phyloP scores from a whole-genome alignment of 768 basidiomycete species.

The Xerocomellus amylosporus region DNA sequence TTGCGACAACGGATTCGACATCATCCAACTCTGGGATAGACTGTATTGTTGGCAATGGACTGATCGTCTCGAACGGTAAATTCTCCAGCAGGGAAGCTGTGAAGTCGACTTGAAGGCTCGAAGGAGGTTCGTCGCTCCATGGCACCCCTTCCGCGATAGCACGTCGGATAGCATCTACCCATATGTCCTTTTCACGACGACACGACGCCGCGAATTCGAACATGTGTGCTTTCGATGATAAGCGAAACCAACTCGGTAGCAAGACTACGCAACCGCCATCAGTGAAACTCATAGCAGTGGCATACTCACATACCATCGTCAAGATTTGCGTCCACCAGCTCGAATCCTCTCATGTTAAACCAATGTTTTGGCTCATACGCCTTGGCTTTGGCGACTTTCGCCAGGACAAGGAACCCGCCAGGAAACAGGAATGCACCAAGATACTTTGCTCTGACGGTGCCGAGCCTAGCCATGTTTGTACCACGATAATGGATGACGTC shows the following conservation, averaged over 20 bases:
- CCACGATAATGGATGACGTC: constrained; percentile 77
- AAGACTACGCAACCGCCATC: constrained; percentile 47
- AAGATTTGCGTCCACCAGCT: constrained; percentile 63
- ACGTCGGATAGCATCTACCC: constrained; percentile 68
- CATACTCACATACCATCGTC: constrained; percentile 66
- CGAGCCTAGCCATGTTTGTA: constrained; percentile 39
- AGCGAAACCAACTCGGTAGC: constrained; percentile 77
- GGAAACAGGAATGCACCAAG: constrained; percentile 86
- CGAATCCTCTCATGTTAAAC: constrained; percentile 75
- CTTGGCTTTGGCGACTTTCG: constrained; percentile 78
- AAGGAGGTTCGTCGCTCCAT: constrained; percentile 61
- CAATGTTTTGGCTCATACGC: constrained; percentile 87
- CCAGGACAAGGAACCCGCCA: constrained; percentile 82
- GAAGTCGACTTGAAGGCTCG: constrained; percentile 54
- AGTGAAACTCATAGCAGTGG: constrained; percentile 1
- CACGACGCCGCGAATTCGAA: constrained; percentile 89
- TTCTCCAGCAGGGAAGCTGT: constrained; percentile 37
- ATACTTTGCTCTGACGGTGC: constrained; percentile 76
- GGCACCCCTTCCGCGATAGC: constrained; percentile 41
- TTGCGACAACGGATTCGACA: constrained; percentile 6
- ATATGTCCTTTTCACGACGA: constrained; percentile 79
- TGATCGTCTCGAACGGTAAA: constrained; percentile 39
- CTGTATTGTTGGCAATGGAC: constrained; percentile 50
- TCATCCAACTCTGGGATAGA: constrained; percentile 51
- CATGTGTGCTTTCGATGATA: constrained; percentile 64